Percentiles rank a stretch among this genome's conserved stretches.
Conservation (phyloP, 306 rosid genomes). For the Pterocarpus santalinus region DNA sequence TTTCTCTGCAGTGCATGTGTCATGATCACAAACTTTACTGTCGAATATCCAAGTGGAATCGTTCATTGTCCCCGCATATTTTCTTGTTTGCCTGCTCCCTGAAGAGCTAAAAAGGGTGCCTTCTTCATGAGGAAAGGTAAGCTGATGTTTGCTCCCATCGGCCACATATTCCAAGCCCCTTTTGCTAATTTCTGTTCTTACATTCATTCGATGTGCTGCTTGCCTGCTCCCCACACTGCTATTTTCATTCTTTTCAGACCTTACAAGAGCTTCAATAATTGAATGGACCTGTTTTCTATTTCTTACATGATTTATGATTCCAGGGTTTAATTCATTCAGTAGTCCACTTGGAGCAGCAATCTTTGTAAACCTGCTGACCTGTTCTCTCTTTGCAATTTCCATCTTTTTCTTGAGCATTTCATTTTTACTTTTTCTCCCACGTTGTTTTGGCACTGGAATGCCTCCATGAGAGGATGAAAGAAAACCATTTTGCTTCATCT, state of each 20-base stretch:
- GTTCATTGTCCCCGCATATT: slow-evolving; percentile 42
- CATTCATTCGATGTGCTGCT: slow-evolving; percentile 52
- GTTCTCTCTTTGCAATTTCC: slow-evolving; percentile 90
- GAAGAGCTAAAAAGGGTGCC: slow-evolving; percentile 43
- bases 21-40: slow-evolving; percentile 52
- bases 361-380: slow-evolving; percentile 80
- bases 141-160: slow-evolving; percentile 52
- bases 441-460: slow-evolving; percentile 85
- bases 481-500: slow-evolving; percentile 94
- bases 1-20: slow-evolving; percentile 50
- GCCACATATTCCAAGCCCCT: slow-evolving; percentile 54
- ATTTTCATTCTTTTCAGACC: slow-evolving; percentile 73
- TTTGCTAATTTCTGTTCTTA: slow-evolving; percentile 46
- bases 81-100: slow-evolving; percentile 60
- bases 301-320: slow-evolving; percentile 97
- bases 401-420: slow-evolving; percentile 75
- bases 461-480: slow-evolving; percentile 89
- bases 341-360: slow-evolving; percentile 99
- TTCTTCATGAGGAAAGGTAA: slow-evolving; percentile 50
- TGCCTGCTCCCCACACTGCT: slow-evolving; percentile 60
- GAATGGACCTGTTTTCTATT: slow-evolving; percentile 94
- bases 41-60: slow-evolving; percentile 52
- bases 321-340: slow-evolving; percentile 92
- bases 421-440: slow-evolving; percentile 75
- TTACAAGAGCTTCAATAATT: slow-evolving; percentile 89